Evolutionary conservation across 2,329 filamentous ascomycete species (phyloP).

Genomic region (Xylaria multiplex): DNA sequence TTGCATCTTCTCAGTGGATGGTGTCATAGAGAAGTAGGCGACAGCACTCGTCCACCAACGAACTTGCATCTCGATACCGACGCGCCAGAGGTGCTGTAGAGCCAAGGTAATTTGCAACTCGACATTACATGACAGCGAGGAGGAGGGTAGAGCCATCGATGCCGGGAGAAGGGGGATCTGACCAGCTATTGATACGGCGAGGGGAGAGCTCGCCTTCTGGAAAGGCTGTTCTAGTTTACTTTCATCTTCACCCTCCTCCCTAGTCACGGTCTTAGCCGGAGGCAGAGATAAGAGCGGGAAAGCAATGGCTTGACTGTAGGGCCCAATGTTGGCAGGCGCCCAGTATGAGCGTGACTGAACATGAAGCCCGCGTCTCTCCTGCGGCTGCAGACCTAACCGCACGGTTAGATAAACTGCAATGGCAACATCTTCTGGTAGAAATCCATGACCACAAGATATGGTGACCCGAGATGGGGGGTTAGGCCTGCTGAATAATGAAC

Average conservation of each 20-base stretch:
- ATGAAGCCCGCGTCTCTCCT: conserved; percentile 71
- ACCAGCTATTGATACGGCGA: conserved; percentile 76
- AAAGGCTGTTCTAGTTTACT: conserved; percentile 39
- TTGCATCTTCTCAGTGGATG: conserved; percentile 38
- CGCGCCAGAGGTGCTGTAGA: conserved; percentile 89
- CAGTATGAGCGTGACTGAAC: conserved; percentile 96
- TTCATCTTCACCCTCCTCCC: conserved; percentile 32
- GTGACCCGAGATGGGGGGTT: conserved; percentile 89
- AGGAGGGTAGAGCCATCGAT: conserved; percentile 71
- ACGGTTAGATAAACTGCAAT: conserved; percentile 68
- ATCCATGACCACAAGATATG: conserved; percentile 75
- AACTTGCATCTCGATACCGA: conserved; percentile 77
- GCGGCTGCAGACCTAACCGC: conserved; percentile 45
- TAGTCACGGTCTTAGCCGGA: conserved; percentile 35
- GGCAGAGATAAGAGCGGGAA: conserved; percentile 52
- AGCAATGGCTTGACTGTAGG: conserved; percentile 89
- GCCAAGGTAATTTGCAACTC: conserved; percentile 73
- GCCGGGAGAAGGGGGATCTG: conserved; percentile 89
- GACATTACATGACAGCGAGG: conserved; percentile 55
- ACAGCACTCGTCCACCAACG: conserved; percentile 80
- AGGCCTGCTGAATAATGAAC: conserved; percentile 75
- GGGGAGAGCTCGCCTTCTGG: conserved; percentile 20
- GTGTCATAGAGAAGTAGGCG: conserved; percentile 71
- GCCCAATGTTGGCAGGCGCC: conserved; percentile 97
- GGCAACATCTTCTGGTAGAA: conserved; percentile 66